Base-by-base conservation (phyloP, 2,329 filamentous ascomycete species). In the Dactylellina parvicollis region DNA sequence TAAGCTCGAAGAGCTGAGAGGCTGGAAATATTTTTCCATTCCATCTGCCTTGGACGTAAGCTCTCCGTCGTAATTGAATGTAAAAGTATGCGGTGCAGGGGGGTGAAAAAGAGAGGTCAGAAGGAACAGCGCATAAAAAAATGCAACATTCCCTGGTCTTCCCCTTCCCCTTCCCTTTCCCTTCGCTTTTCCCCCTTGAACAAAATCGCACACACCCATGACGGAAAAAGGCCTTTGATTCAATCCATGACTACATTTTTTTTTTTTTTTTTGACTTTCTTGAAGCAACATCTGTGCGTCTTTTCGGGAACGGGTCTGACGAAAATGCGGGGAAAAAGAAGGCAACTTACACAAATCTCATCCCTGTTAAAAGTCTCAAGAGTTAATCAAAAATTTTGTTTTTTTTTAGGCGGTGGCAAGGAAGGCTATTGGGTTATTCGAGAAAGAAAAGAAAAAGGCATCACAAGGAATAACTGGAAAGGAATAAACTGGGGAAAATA, bases 301-400 rank as follows among this genome's bases (percentile, higher is more conserved):
- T n/a, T n/a, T 61, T 66, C 60, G 60, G 69, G 69, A 66, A 65
- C 60, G 69, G n/a, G n/a, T 73, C 60, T 73, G 69, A 73, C 69
- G 69, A 73, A 73, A 73, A 73, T 73, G 69, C 69, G 69, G 69
- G 69, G 69, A 66, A 73, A 61, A 32, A 14, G 30, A n/a, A 24
- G 34, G 22, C 14, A 20, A 28, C 69, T 73, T 73, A 73, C 69
- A 73, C 69, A 49, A 73, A 73, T 73, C 69, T 62, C 69, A 73
- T 73, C 69, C 69, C 69, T 73, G 69, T 73, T 55, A 14, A 38
- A 54, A 36, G 44, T 54, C 38, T 47, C 34, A 32, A 44, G 24
- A 28, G 30, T 47, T 40, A 46, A 24, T 40, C 24, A 40, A 44
- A 49, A 47, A 22, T 61, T 66, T 57, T 49, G 14, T 57, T 62